phyloP scores from a whole-genome alignment of 2,329 filamentous ascomycete species.

The Colletotrichum gloeosporioides region DNA sequence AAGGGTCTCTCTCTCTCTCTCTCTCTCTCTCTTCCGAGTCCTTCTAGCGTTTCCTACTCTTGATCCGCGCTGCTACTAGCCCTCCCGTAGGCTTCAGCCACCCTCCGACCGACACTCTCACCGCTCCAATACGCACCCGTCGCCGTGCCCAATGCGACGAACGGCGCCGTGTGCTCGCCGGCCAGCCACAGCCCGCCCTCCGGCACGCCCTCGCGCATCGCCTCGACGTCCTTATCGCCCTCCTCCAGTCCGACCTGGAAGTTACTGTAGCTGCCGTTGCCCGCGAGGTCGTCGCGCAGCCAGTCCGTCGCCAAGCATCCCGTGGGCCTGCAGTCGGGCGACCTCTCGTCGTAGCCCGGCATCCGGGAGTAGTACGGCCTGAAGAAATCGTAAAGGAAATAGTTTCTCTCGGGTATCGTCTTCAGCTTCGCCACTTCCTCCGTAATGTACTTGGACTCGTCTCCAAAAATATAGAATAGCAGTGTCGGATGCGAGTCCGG shows the following conservation, averaged over 20 bases:
- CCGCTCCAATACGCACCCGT: slow-evolving; percentile 95
- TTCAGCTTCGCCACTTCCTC: slow-evolving; percentile 44
- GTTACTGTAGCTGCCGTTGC: slow-evolving; percentile 83
- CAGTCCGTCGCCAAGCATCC: slow-evolving; percentile 76
- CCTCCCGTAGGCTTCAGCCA: slow-evolving; percentile 58
- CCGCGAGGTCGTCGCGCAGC: slow-evolving; percentile 79
- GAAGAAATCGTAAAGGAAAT: slow-evolving; percentile 70
- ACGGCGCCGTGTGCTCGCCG: slow-evolving; percentile 89
- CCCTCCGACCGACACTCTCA: slow-evolving; percentile 74
- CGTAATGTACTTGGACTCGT: slow-evolving; percentile 62
- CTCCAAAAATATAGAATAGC: slow-evolving; percentile 81
- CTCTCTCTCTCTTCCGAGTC: not conserved
- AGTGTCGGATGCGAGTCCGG: slow-evolving; percentile 76
- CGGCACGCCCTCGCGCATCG: slow-evolving; percentile 66
- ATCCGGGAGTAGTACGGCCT: slow-evolving; percentile 78
- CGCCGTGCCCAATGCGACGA: slow-evolving; percentile 85
- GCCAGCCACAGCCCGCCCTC: slow-evolving; percentile 81
- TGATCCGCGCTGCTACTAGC: not conserved
- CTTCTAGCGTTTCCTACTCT: not conserved
- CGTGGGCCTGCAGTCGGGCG: slow-evolving; percentile 65
- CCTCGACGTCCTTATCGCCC: slow-evolving; percentile 75
- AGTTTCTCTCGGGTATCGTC: slow-evolving; percentile 52
- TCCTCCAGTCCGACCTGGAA: slow-evolving; percentile 78
- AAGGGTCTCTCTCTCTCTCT: not conserved
- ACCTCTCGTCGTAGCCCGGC: slow-evolving; percentile 64